A percentile compares a stretch with the other conserved stretches of the same genome.
Conservation (phyloP, 2,329 filamentous ascomycete genomes). For the Plectosphaerella cucumerina region DNA sequence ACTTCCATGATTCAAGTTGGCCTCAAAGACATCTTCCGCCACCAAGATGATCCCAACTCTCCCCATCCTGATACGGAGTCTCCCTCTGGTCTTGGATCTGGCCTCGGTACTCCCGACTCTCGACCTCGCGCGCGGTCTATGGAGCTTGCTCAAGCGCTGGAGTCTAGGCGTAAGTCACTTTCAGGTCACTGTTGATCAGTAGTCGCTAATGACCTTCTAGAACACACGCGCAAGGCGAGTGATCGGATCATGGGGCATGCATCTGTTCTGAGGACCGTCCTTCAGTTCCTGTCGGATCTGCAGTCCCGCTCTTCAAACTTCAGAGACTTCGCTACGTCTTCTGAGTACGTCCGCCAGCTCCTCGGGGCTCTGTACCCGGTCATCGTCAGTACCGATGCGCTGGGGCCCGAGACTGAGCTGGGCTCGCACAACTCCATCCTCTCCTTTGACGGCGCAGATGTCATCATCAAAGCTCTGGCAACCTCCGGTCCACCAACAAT, state of each 20-base stretch:
- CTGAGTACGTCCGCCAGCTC: conserved; percentile 77
- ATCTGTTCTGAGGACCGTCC: conserved; percentile 67
- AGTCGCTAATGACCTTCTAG: conserved; percentile 21
- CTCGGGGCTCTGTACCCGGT: conserved; percentile 81
- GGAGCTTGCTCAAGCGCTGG: conserved; percentile 59
- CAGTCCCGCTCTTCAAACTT: conserved; percentile 75
- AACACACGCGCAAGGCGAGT: conserved; percentile 34
- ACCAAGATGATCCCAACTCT: conserved; percentile 57
- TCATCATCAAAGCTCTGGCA: conserved; percentile 72
- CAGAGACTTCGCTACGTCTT: conserved; percentile 74
- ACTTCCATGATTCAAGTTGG: conserved; percentile 85
- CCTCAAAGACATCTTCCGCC: conserved; percentile 63
- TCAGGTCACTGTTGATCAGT: no score
- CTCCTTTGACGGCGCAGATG: conserved; percentile 80
- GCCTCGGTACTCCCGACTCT: conserved; percentile 19
- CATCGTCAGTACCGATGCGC: conserved; percentile 78
- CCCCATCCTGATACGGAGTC: conserved; percentile 23
- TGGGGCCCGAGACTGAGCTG: conserved; percentile 82
- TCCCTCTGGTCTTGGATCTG: conserved; percentile 8
- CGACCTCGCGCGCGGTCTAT: conserved; percentile 56
- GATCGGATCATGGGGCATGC: conserved; percentile 49
- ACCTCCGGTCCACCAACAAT: conserved; percentile 62
- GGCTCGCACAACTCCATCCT: conserved; percentile 75
- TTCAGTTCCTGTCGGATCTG: conserved; percentile 74
- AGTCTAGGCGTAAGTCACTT: conserved; percentile 43